These are phyloP conservation scores for Epichloe sp. DNA, from an alignment of 2,329 filamentous ascomycete species.

Conservation along the genomic window DNA sequence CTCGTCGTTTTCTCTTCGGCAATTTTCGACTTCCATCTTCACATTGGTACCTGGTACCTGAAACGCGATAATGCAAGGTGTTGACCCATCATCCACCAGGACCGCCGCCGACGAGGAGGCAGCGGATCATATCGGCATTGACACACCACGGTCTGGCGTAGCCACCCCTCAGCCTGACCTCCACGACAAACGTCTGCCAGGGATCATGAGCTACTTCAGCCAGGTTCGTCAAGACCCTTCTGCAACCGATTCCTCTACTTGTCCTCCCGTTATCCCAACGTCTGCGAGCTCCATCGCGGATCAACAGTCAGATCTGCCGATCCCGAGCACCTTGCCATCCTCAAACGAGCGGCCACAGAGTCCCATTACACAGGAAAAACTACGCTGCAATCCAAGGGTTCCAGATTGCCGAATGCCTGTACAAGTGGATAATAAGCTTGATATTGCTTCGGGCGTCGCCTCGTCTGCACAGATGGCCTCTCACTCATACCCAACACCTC, in stretches of 20 bases:
- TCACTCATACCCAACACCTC: slow-evolving; percentile 42
- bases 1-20: background rate
- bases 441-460: slow-evolving; percentile 11
- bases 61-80: slow-evolving; percentile 27
- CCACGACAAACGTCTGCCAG: slow-evolving; percentile 86
- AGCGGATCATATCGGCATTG: slow-evolving; percentile 66
- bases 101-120: slow-evolving; percentile 55
- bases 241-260: slow-evolving; percentile 26
- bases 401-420: slow-evolving; percentile 5
- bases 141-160: slow-evolving; percentile 79
- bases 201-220: slow-evolving; percentile 95
- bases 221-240: slow-evolving; percentile 93
- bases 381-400: slow-evolving; percentile 12
- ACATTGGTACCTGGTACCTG: slow-evolving; percentile 9
- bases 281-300: slow-evolving; percentile 20
- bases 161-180: slow-evolving; percentile 89
- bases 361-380: slow-evolving; percentile 13
- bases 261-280: slow-evolving; percentile 25
- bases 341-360: slow-evolving; percentile 14
- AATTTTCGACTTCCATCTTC: background rate
- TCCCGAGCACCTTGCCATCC: slow-evolving; percentile 18
- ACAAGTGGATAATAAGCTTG: slow-evolving; percentile 9
- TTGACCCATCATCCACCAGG: slow-evolving; percentile 41
- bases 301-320: slow-evolving; percentile 10
- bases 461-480: slow-evolving; percentile 13